phyloP scores from a whole-genome alignment of 495 filamentous ascomycete genomes.

The Aspergillus nidulans region DNA sequence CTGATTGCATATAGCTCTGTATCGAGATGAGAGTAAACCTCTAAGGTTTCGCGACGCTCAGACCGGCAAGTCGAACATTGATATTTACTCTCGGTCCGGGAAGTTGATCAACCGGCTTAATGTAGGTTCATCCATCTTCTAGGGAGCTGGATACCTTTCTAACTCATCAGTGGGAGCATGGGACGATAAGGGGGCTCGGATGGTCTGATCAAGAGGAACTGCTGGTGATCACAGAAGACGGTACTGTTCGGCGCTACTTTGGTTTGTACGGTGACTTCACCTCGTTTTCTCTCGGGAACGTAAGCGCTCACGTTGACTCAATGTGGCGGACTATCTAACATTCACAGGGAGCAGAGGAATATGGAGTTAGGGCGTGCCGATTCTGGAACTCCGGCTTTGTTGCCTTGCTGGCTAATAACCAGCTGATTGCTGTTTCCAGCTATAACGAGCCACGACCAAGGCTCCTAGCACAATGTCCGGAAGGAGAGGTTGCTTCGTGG shows the following conservation, averaged over 20 bases:
- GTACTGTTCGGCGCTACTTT: slow-evolving; percentile 86
- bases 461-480: slow-evolving; percentile 70
- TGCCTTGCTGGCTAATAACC: slow-evolving; percentile 85
- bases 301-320: slow-evolving; percentile 23
- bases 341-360: slow-evolving; percentile 70
- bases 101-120: slow-evolving; percentile 71
- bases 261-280: slow-evolving; percentile 91
- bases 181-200: slow-evolving; percentile 79
- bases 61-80: slow-evolving; percentile 75
- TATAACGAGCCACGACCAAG: slow-evolving; percentile 91
- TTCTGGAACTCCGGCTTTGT: slow-evolving; percentile 93
- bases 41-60: slow-evolving; percentile 67
- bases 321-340: slow-evolving; percentile 10
- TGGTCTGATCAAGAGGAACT: slow-evolving; percentile 98
- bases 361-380: slow-evolving; percentile 77
- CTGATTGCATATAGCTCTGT: slow-evolving; percentile 59
- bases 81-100: slow-evolving; percentile 90
- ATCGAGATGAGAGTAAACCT: slow-evolving; percentile 84
- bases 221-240: slow-evolving; percentile 81
- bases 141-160: not conserved
- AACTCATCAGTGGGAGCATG: slow-evolving; percentile 76
- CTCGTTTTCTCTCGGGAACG: slow-evolving; percentile 91
- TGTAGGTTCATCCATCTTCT: slow-evolving; percentile 35
- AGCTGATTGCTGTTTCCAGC: slow-evolving; percentile 76
- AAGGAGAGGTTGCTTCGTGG: slow-evolving; percentile 82